Base-by-base conservation (phyloP, 768 basidiomycete species). In the Sutorius australiensis region DNA sequence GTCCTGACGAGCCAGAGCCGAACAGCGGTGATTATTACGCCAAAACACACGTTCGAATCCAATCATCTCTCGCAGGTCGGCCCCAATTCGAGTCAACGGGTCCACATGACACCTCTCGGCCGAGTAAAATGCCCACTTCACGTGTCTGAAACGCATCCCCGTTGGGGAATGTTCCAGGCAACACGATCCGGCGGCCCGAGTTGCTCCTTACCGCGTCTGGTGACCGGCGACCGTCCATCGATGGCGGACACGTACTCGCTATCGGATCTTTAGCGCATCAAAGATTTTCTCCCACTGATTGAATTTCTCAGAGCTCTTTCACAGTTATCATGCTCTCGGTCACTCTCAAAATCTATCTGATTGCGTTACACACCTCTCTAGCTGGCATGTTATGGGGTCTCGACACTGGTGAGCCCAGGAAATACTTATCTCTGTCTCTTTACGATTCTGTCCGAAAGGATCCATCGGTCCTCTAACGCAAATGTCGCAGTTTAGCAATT, bases 381-480 rank as follows among this genome's bases (percentile, higher is more conserved):
- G 62, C 60, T 34, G 66, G 66, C 32, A 58, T 68, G 58, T 45
- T 68, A 46, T 70, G 65, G 66, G 68, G 68, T 24, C 55, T 68
- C n/a, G 67, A 69, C 46, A 68, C 66, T 12, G 67, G 67, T 60
- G n/a, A 34, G 62, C 40, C 28, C 13, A 33, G 17, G 12, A 19
- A 16, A 3, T 34, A 13, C 28, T 12, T 37, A 14, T 42, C 3
- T 48, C 10, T 3, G 5, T 11, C 13, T 21, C 27, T 43, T 51
- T 14, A 51, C 12, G 17, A 43, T 48, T 24, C 31, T 39, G 17
- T 9, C 37, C 28, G 11, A 39, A 56, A 67, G 67, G 61, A 33
- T 68, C 68, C 9, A 74, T 77, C 17, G 79, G 77, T 2, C 73
- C 77, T 31, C 64, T 80, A 31, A 78, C 72, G 3, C 71, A 75